Percentiles rank a stretch among this genome's conserved stretches.
Conservation (phyloP, 2,329 filamentous ascomycete genomes). For the Talaromyces sp. region DNA sequence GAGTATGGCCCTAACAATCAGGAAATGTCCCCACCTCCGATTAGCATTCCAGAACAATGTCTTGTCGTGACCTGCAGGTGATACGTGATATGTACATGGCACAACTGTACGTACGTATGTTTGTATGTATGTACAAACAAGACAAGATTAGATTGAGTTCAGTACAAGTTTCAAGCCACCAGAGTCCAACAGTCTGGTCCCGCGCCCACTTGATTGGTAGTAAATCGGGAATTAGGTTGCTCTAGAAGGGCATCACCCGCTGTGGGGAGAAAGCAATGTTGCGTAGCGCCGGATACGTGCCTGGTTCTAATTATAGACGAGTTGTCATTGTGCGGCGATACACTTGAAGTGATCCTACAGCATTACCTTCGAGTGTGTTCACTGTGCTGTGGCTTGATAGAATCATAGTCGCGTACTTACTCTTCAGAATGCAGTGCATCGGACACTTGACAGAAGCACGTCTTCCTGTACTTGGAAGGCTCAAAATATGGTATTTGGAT, state of each 20-base stretch:
- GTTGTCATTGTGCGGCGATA: not conserved
- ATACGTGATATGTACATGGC: not conserved
- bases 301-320: constrained; percentile 4
- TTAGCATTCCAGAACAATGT: not conserved
- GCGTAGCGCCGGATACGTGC: not conserved
- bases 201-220: not conserved
- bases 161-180: not conserved
- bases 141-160: not conserved
- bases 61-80: not conserved
- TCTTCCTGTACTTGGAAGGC: not conserved
- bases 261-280: not conserved
- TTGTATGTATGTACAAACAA: not conserved
- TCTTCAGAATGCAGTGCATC: not conserved
- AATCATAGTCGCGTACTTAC: not conserved
- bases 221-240: not conserved
- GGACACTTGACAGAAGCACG: not conserved
- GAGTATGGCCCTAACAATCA: not conserved
- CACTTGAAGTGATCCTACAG: not conserved
- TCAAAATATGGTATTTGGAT: not conserved
- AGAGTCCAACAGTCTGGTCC: not conserved
- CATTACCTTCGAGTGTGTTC: not conserved
- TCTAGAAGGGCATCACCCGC: constrained; percentile 3
- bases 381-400: not conserved
- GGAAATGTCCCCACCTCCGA: not conserved
- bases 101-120: not conserved